These are phyloP conservation scores for Pseudogymnoascus sp. DNA, from an alignment of 2,329 filamentous ascomycete genomes.

Conservation along the genomic window DNA sequence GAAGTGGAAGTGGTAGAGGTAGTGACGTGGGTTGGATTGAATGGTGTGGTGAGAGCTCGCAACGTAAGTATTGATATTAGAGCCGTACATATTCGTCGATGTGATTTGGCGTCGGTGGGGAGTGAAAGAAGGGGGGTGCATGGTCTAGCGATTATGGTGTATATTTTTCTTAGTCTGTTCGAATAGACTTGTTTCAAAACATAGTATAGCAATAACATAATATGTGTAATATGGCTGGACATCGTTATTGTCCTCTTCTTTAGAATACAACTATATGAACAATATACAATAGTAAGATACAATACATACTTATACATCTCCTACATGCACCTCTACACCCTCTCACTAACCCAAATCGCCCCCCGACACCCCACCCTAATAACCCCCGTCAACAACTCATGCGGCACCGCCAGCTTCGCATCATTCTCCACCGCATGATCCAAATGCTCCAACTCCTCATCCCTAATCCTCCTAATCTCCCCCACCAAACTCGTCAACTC, in stretches of 20 bases:
- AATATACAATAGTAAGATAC: neutral
- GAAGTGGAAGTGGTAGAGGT: neutral
- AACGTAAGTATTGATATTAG: constrained; percentile 7
- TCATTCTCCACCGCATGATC: constrained; percentile 94
- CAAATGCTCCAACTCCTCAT: constrained; percentile 94
- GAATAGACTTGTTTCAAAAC: constrained; percentile 1
- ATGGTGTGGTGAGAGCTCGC: neutral
- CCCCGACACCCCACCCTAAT: constrained; percentile 86
- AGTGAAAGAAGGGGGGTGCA: neutral
- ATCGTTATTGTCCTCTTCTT: neutral
- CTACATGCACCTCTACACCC: constrained; percentile 38
- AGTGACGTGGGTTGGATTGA: neutral
- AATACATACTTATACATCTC: constrained; percentile 18
- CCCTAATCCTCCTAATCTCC: constrained; percentile 74
- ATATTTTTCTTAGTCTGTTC: neutral
- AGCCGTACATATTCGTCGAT: constrained; percentile 5
- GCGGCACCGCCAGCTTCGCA: constrained; percentile 79
- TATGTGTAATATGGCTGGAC: neutral
- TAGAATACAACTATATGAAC: neutral
- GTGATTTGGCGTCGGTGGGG: constrained; percentile 5
- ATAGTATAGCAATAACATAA: constrained; percentile 1
- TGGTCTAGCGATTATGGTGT: constrained; percentile 3
- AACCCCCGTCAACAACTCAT: constrained; percentile 78
- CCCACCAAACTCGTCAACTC: constrained; percentile 67
- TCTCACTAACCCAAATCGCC: constrained; percentile 87